Base-by-base conservation (phyloP, 768 basidiomycete species). In the Calocybe indica region DNA sequence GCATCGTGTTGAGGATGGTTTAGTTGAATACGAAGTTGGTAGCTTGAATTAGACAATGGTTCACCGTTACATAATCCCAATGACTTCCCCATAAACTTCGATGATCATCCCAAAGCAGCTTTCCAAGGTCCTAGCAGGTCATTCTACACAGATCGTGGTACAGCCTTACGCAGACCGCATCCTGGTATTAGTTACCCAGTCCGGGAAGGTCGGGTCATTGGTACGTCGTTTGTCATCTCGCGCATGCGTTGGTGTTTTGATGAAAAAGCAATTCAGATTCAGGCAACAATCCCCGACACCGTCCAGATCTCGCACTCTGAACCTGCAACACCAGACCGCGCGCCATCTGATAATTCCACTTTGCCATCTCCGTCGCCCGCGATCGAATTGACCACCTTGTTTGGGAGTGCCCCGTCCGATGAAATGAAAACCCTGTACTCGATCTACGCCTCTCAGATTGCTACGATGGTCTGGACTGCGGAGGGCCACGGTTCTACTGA, bases 121-220 rank as follows among this genome's bases (percentile, higher is more conserved):
- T 15, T 73, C 75, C 7, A 69, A 74, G 35, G 59, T 72, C 5
- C 56, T 93, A 8, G 61, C 77, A 38, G 86, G 79, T 9, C 65
- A 73, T 9, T 65, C 61, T 12, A 96, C 91, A 2, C 83, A 94
- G 46, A 67, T 96, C 11, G 54, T 93, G 39, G 61, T 94, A 6
- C 92, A 96, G 57, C 69, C 72, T 0, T 98, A 81, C 61, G 76
- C 79, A 45, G 94, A 97, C 66, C 77, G 91, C 22, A 70, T 81
- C 9, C 71, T 98, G 13, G 83, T 96, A n/a, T 72, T 96, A 15
- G 74, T 97, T 45, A 93, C 92, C 1, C 94, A 98, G 64, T 62
- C 91, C 51, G 88, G 89, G 35, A 94, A 92, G 78, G 85, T 95
- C 9, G 94, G 94, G 47, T 82, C 76, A 59, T 61, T 98, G 68